These are phyloP conservation scores for Cladorrhinum sp. DNA, from an alignment of 2,329 filamentous ascomycete genomes.

Conservation along the genomic window DNA sequence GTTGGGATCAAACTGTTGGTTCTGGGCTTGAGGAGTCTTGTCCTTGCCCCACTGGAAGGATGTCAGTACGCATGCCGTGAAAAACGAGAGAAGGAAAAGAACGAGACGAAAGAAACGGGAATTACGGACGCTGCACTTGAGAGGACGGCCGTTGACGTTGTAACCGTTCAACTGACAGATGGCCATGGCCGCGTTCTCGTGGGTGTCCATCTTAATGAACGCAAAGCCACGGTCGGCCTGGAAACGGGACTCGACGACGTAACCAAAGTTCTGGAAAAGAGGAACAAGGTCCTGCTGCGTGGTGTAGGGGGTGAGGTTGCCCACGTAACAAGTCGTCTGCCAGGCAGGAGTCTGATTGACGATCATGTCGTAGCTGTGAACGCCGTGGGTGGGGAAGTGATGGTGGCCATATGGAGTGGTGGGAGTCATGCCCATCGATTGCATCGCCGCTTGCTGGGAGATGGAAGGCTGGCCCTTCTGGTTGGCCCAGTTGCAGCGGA, in stretches of 20 bases:
- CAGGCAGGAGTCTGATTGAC: conserved; percentile 91
- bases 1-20: conserved; percentile 71
- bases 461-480: conserved; percentile 99
- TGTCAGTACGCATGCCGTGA: conserved; percentile 10
- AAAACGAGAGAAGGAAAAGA: not conserved
- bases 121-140: conserved; percentile 94
- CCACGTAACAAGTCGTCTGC: conserved; percentile 98
- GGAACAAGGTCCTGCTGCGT: conserved; percentile 96
- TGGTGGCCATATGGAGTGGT: conserved; percentile 96
- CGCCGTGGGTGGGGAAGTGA: conserved; percentile 94
- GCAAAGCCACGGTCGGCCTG: conserved; percentile 97
- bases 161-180: conserved; percentile 98
- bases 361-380: conserved; percentile 97
- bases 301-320: conserved; percentile 96
- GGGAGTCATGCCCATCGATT: conserved; percentile 95
- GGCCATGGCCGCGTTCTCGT: conserved; percentile 96
- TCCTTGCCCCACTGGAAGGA: conserved; percentile 89
- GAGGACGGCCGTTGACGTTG: conserved; percentile 91
- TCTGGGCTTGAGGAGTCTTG: conserved; percentile 73
- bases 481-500: conserved; percentile 99
- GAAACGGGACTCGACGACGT: conserved; percentile 94
- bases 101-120: not conserved
- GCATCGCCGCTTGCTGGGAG: conserved; percentile 95
- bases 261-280: conserved; percentile 97
- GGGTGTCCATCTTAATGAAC: conserved; percentile 98